Percentiles rank a stretch among this genome's conserved stretches.
Conservation (phyloP, 1,284 basidiomycete species). For the Lentinus polychrous region DNA sequence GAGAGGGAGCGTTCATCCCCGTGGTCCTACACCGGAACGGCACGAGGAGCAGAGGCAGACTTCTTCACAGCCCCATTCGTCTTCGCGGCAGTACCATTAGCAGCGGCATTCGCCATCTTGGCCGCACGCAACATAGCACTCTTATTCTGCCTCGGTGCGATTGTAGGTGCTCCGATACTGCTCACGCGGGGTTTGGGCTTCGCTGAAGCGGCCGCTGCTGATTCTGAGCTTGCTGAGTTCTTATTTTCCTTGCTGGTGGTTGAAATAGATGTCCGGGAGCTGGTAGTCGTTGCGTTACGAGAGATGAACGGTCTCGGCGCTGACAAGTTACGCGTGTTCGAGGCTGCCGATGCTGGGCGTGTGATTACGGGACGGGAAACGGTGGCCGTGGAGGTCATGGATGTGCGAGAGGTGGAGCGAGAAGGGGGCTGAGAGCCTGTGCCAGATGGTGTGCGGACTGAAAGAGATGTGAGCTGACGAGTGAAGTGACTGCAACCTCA, state of each 20-base stretch:
- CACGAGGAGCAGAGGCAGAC: background rate
- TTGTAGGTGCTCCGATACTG: conserved; percentile 49
- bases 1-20: too few species aligned
- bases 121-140: conserved; percentile 67
- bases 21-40: background rate
- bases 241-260: conserved; percentile 1
- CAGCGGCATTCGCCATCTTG: conserved; percentile 40
- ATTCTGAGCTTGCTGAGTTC: conserved; percentile 9
- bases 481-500: background rate
- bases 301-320: conserved; percentile 4
- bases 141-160: conserved; percentile 63
- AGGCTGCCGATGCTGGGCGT: conserved; percentile 20
- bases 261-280: conserved; percentile 11
- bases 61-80: conserved; percentile 1
- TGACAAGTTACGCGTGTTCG: conserved; percentile 17
- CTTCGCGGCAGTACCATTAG: conserved; percentile 10
- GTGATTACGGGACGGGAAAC: conserved; percentile 14
- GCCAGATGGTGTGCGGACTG: conserved; percentile 18
- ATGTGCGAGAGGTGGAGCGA: conserved; percentile 22
- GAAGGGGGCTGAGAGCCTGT: conserved; percentile 11
- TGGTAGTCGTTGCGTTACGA: conserved; percentile 2
- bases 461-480: background rate
- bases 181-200: conserved; percentile 40
- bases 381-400: conserved; percentile 17
- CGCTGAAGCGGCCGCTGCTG: conserved; percentile 9